phyloP scores from a whole-genome alignment of 192 early-diverging fungal species.

The Phycomyces blakesleeanus region DNA sequence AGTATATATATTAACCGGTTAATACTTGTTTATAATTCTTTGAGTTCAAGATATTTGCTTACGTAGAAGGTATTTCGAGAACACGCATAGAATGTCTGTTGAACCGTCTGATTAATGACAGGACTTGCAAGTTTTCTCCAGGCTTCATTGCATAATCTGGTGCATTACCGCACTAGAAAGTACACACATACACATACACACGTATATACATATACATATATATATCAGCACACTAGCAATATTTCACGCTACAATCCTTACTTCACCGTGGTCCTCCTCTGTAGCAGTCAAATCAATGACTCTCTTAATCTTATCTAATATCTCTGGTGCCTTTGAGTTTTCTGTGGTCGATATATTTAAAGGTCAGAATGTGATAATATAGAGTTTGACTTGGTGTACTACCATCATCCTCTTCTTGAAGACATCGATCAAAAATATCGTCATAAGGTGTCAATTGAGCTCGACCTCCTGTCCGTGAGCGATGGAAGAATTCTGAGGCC shows the following conservation, averaged over 20 bases:
- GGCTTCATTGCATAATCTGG: conserved; percentile 84
- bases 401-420: conserved; percentile 73
- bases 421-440: conserved; percentile 76
- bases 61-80: conserved; percentile 44
- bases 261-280: conserved; percentile 74
- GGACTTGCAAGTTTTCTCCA: conserved; percentile 51
- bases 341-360: not conserved
- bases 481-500: conserved; percentile 80
- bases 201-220: no score
- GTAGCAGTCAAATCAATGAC: conserved; percentile 81
- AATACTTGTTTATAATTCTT: no score
- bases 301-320: conserved; percentile 55
- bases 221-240: not conserved
- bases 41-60: no score
- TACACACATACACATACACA: no score
- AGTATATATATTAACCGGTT: not conserved
- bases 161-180: conserved; percentile 68
- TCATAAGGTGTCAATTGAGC: conserved; percentile 49
- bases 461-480: conserved; percentile 56
- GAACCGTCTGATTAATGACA: conserved; percentile 80
- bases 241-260: conserved; percentile 6
- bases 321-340: conserved; percentile 30
- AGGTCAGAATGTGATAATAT: conserved; percentile 13
- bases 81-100: conserved; percentile 88
- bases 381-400: conserved; percentile 49